A percentile compares a stretch with the other conserved stretches of the same genome.
Conservation (phyloP, 345 rosid species). For the Hypericum perforatum region DNA sequence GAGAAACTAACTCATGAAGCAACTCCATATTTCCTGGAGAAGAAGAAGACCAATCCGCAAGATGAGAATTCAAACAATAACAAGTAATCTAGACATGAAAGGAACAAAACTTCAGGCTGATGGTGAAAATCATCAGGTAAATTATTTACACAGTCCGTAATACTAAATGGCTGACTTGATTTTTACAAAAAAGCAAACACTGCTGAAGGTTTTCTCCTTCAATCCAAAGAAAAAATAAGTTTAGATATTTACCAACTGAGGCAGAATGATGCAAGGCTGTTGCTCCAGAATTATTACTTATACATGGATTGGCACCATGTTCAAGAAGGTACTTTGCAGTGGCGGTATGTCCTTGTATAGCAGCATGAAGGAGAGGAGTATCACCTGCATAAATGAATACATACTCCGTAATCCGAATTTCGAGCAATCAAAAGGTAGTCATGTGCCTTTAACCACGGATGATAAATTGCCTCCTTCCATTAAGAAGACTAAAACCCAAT, state of each 20-base stretch:
- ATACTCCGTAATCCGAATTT: conserved; percentile 5
- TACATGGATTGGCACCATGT: conserved; percentile 60
- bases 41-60: conserved; percentile 3
- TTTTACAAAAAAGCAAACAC: not conserved
- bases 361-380: conserved; percentile 90
- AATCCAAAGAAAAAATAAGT: not conserved
- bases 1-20: conserved; percentile 50
- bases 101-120: too few species aligned
- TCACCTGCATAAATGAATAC: conserved; percentile 46
- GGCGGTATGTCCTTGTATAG: conserved; percentile 71
- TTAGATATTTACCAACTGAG: conserved; percentile 45
- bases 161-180: not conserved
- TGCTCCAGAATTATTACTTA: conserved; percentile 74
- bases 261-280: conserved; percentile 89
- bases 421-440: not conserved
- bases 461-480: too few species aligned
- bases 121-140: too few species aligned
- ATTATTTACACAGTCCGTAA: not conserved
- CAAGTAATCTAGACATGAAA: too few species aligned
- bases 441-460: too few species aligned
- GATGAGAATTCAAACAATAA: not conserved
- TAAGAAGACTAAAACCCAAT: too few species aligned
- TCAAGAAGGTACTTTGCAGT: conserved; percentile 72
- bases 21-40: conserved; percentile 65
- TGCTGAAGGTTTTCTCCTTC: not conserved